These are phyloP conservation scores for Xylariaceae sp. DNA, from an alignment of 2,329 filamentous ascomycete species.

Conservation along the genomic window DNA sequence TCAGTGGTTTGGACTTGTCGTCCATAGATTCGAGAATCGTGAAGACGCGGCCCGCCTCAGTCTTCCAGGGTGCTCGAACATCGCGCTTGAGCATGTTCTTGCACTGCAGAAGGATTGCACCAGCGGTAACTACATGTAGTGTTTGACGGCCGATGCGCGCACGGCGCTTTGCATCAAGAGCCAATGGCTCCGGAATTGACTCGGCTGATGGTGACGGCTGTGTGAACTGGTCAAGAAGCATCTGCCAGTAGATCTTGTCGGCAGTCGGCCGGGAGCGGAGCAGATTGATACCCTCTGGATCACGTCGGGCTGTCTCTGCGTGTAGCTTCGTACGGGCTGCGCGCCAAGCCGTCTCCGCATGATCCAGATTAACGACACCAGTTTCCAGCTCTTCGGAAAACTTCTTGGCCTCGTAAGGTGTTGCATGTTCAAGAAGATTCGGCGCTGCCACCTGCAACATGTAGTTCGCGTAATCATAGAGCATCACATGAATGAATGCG, in stretches of 20 bases:
- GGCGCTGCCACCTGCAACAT: slow-evolving; percentile 69
- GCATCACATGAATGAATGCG: slow-evolving; percentile 71
- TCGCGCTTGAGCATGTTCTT: slow-evolving; percentile 82
- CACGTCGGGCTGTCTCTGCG: slow-evolving; percentile 62
- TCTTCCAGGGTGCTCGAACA: slow-evolving; percentile 72
- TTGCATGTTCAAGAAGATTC: slow-evolving; percentile 65
- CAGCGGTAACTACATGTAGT: slow-evolving; percentile 66
- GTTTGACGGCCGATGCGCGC: slow-evolving; percentile 52
- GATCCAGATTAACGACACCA: slow-evolving; percentile 49
- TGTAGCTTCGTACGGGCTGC: slow-evolving; percentile 60
- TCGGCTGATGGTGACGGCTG: slow-evolving; percentile 52
- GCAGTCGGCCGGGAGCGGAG: slow-evolving; percentile 59
- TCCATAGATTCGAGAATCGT: slow-evolving; percentile 58
- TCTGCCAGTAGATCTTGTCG: slow-evolving; percentile 70
- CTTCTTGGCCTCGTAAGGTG: slow-evolving; percentile 68
- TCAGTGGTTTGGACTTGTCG: slow-evolving; percentile 41
- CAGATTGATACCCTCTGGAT: slow-evolving; percentile 64
- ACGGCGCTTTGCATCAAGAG: slow-evolving; percentile 64
- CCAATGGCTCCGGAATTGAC: slow-evolving; percentile 68
- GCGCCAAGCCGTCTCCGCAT: slow-evolving; percentile 64
- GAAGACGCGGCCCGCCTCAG: slow-evolving; percentile 68
- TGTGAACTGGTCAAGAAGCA: slow-evolving; percentile 72
- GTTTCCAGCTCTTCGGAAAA: slow-evolving; percentile 64
- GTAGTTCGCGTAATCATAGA: slow-evolving; percentile 80
- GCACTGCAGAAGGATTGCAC: slow-evolving; percentile 71